phyloP scores from a whole-genome alignment of 2,329 filamentous ascomycete genomes.

The Myrmaecium sp. region DNA sequence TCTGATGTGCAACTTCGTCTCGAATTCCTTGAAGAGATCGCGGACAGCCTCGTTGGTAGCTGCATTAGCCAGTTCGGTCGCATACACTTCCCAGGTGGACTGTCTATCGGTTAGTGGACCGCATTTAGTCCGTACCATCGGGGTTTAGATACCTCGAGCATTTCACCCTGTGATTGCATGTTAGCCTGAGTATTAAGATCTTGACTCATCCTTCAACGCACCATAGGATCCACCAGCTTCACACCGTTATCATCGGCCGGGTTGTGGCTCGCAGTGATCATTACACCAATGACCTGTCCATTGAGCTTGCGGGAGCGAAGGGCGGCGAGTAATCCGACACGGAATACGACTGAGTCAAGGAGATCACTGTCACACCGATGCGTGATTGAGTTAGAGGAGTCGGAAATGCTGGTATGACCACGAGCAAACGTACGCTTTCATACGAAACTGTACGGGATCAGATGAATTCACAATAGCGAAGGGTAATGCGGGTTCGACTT shows the following conservation, averaged over 20 bases:
- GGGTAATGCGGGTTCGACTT: conserved; percentile 15
- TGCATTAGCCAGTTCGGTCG: conserved; percentile 79
- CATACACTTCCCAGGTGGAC: conserved; percentile 77
- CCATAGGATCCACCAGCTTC: conserved; percentile 83
- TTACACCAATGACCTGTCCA: conserved; percentile 81
- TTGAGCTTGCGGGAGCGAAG: conserved; percentile 80
- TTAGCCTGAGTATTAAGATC: conserved; percentile 7
- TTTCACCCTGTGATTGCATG: conserved; percentile 50
- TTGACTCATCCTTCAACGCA: conserved; percentile 16
- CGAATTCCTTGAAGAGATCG: conserved; percentile 59
- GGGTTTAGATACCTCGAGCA: conserved; percentile 56
- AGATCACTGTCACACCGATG: conserved; percentile 38
- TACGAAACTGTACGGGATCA: conserved; percentile 38
- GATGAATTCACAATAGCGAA: conserved; percentile 7
- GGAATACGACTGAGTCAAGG: conserved; percentile 81
- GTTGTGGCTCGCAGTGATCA: conserved; percentile 52
- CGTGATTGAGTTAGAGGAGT: conserved; percentile 10
- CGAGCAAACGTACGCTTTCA: conserved; percentile 42
- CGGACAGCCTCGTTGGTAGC: conserved; percentile 56
- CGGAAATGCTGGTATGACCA: conserved; percentile 3
- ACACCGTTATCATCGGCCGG: conserved; percentile 49
- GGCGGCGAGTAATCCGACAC: conserved; percentile 75
- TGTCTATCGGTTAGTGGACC: conserved; percentile 11
- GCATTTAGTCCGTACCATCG: background rate
- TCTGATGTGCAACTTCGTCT: conserved; percentile 41